A percentile compares a stretch with the other conserved stretches of the same genome.
phyloP scores from a whole-genome alignment of 2,329 filamentous ascomycete species.

The Monosporascus ibericus region DNA sequence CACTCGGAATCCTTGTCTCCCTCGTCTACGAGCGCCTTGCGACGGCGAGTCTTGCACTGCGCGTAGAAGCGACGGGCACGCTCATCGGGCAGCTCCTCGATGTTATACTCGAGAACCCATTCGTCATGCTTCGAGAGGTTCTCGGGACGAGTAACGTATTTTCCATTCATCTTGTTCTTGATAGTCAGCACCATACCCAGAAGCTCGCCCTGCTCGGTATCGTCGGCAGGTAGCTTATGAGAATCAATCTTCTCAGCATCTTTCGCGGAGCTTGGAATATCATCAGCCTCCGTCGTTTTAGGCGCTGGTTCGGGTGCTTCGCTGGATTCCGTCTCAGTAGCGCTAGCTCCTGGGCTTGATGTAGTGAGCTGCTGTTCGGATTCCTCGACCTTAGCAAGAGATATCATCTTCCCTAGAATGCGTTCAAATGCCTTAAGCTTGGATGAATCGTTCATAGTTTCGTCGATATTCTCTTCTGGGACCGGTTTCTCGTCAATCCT shows the following conservation, averaged over 20 bases:
- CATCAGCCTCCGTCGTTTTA: background rate
- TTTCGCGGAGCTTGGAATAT: slow-evolving; percentile 1
- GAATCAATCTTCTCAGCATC: background rate
- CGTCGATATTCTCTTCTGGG: slow-evolving; percentile 17
- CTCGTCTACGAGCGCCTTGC: slow-evolving; percentile 37
- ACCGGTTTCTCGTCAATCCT: slow-evolving; percentile 32
- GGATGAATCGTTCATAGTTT: slow-evolving; percentile 23
- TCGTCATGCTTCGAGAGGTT: slow-evolving; percentile 33
- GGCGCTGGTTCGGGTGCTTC: background rate
- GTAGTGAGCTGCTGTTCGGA: slow-evolving; percentile 1
- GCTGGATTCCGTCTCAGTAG: background rate
- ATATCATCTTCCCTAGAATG: slow-evolving; percentile 43
- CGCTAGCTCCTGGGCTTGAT: background rate
- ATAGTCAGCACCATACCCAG: slow-evolving; percentile 67
- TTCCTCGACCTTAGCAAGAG: slow-evolving; percentile 25
- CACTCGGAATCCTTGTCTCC: slow-evolving; percentile 34
- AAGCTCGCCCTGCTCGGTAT: slow-evolving; percentile 32
- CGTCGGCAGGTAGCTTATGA: slow-evolving; percentile 1
- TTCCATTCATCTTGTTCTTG: slow-evolving; percentile 65
- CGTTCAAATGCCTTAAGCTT: slow-evolving; percentile 45
- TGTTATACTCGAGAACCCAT: slow-evolving; percentile 75
- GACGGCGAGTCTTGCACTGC: slow-evolving; percentile 50
- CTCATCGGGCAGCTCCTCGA: slow-evolving; percentile 52
- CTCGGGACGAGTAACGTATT: slow-evolving; percentile 55
- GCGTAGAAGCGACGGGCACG: slow-evolving; percentile 48